Evolutionary conservation across 1,139 yeast genomes (phyloP).

Genomic region (Tardiomyces depauwii): DNA sequence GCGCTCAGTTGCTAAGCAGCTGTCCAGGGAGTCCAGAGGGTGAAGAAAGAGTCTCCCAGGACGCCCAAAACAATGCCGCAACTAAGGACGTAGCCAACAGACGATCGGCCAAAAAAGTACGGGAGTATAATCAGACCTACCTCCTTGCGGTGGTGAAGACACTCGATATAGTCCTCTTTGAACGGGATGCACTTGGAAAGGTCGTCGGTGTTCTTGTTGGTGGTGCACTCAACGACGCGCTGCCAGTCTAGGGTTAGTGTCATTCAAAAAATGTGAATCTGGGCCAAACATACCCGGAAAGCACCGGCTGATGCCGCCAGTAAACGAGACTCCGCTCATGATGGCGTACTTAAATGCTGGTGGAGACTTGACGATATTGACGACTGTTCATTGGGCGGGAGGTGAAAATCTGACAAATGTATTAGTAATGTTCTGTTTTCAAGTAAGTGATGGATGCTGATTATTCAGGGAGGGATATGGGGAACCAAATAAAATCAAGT

Average conservation of each 20-base stretch:
- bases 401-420: not conserved
- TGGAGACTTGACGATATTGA: constrained; percentile 5
- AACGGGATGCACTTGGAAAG: constrained; percentile 27
- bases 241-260: not conserved
- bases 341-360: not conserved
- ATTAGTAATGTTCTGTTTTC: not conserved
- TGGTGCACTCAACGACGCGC: constrained; percentile 1
- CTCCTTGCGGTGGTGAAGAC: constrained; percentile 37
- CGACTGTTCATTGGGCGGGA: not conserved
- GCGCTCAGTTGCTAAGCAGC: too few species aligned
- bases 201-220: not conserved
- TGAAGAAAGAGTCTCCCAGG: too few species aligned
- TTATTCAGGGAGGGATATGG: too few species aligned
- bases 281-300: constrained; percentile 27
- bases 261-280: not conserved
- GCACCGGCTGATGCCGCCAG: constrained; percentile 39
- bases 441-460: too few species aligned
- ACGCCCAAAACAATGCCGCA: too few species aligned
- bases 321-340: constrained; percentile 17
- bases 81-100: too few species aligned
- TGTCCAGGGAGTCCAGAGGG: too few species aligned
- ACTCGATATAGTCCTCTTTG: constrained; percentile 38
- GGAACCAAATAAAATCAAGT: too few species aligned
- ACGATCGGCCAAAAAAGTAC: too few species aligned
- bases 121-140: not conserved